phyloP scores from a whole-genome alignment of 1,284 basidiomycete species.

The Ustilago curta region DNA sequence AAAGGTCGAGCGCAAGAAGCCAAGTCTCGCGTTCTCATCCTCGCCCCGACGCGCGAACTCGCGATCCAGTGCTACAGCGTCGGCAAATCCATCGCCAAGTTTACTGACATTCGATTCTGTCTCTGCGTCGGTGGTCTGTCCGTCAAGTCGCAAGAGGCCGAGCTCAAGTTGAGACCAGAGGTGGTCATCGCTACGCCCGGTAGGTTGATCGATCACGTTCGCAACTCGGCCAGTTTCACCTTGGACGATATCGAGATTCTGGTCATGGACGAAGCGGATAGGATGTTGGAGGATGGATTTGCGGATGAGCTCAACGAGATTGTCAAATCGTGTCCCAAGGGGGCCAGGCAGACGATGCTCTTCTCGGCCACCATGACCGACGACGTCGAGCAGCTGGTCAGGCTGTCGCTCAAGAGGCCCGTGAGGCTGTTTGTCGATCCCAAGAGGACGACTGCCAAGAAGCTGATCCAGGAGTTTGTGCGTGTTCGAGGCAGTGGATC shows the following conservation, averaged over 20 bases:
- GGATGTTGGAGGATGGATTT: constrained; percentile 98
- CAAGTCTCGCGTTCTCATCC: constrained; percentile 90
- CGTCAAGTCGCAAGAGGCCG: constrained; percentile 96
- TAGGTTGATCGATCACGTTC: constrained; percentile 94
- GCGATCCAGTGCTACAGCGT: constrained; percentile 98
- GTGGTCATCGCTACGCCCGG: constrained; percentile 99
- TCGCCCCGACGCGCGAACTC: constrained; percentile 96
- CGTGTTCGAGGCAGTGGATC: constrained; percentile 53
- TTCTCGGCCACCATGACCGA: constrained; percentile 99
- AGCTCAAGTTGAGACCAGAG: constrained; percentile 92
- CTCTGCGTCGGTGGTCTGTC: constrained; percentile 94
- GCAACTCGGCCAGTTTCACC: constrained; percentile 92
- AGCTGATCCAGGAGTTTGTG: constrained; percentile 90
- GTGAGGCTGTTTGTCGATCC: constrained; percentile 91
- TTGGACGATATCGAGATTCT: constrained; percentile 96
- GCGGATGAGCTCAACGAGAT: constrained; percentile 96
- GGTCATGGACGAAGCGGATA: constrained; percentile 99
- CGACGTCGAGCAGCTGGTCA: constrained; percentile 90
- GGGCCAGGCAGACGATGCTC: constrained; percentile 74
- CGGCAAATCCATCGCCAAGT: constrained; percentile 87
- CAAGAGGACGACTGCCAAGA: constrained; percentile 85
- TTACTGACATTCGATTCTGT: constrained; percentile 90
- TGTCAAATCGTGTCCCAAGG: constrained; percentile 84
- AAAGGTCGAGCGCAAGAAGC: constrained; percentile 88
- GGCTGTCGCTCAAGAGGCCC: constrained; percentile 88